A percentile compares a stretch with the other conserved stretches of the same genome.
phyloP scores from a whole-genome alignment of 805 yeast species.

The Candida pseudofarinosa region DNA sequence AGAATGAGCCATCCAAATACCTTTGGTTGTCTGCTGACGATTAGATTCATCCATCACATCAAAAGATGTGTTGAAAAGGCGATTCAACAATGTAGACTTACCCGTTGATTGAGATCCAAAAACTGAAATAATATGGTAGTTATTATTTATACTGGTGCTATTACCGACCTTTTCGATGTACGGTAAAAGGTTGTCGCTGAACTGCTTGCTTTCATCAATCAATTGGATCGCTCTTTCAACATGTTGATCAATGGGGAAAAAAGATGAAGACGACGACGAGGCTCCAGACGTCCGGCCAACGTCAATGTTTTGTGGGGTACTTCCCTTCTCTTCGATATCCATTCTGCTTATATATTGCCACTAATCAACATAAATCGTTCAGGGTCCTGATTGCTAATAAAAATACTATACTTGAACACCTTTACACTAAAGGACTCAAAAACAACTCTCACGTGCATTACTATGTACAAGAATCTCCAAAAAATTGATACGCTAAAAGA shows the following conservation, averaged over 20 bases:
- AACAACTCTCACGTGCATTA: neutral
- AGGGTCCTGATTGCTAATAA: neutral
- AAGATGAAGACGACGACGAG: constrained; percentile 33
- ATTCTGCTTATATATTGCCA: too few relatives aligned
- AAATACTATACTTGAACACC: neutral
- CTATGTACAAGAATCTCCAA: neutral
- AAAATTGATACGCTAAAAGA: constrained; percentile 1
- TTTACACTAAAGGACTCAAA: neutral
- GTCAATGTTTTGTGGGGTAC: neutral
- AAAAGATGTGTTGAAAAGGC: constrained; percentile 78
- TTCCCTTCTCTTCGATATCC: neutral
- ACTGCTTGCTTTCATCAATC: constrained; percentile 56
- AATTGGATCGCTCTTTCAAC: constrained; percentile 51
- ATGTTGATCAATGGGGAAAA: constrained; percentile 34
- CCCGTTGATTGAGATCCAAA: constrained; percentile 98
- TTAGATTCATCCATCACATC: constrained; percentile 88
- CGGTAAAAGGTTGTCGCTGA: constrained; percentile 35
- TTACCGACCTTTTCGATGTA: constrained; percentile 33
- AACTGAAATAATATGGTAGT: constrained; percentile 89
- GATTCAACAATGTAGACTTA: constrained; percentile 86
- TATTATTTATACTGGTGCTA: constrained; percentile 48
- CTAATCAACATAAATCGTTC: neutral
- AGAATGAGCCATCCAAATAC: constrained; percentile 42
- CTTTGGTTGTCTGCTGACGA: constrained; percentile 76
- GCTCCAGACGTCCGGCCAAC: neutral